These are phyloP conservation scores for Ophiosphaerella herpotricha DNA, from an alignment of 2,329 filamentous ascomycete species.

Conservation along the genomic window DNA sequence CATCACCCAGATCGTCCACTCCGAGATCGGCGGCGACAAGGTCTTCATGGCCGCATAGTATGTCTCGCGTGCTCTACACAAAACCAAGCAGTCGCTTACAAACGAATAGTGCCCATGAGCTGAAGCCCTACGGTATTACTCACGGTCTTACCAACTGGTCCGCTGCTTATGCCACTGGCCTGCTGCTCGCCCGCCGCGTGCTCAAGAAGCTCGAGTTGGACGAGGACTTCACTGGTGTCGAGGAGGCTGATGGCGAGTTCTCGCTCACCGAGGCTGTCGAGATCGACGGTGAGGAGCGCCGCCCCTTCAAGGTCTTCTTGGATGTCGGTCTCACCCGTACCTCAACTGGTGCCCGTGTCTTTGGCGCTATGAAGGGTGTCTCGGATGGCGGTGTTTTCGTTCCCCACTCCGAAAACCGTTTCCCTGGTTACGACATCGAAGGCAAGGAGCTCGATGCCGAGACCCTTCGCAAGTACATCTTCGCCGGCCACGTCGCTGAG, in stretches of 20 bases:
- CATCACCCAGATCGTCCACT: slow-evolving; percentile 94
- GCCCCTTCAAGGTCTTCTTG: slow-evolving; percentile 98
- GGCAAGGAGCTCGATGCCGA: slow-evolving; percentile 97
- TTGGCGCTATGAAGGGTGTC: slow-evolving; percentile 99
- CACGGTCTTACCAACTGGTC: slow-evolving; percentile 99
- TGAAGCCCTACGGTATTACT: slow-evolving; percentile 94
- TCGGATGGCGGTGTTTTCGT: slow-evolving; percentile 97
- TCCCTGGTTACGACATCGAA: slow-evolving; percentile 98
- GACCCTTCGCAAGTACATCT: slow-evolving; percentile 98
- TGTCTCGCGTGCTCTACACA: slow-evolving; percentile 3
- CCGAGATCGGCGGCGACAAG: slow-evolving; percentile 98
- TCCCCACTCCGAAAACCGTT: slow-evolving; percentile 99
- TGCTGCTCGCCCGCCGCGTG: slow-evolving; percentile 93
- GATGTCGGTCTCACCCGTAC: slow-evolving; percentile 97
- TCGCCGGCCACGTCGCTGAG: slow-evolving; percentile 96
- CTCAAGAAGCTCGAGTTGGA: slow-evolving; percentile 97
- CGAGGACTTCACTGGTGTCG: slow-evolving; percentile 90
- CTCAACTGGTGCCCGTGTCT: slow-evolving; percentile 97
- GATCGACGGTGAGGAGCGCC: slow-evolving; percentile 85
- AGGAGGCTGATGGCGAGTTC: slow-evolving; percentile 97
- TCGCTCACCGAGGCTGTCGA: slow-evolving; percentile 92
- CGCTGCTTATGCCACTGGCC: slow-evolving; percentile 93
- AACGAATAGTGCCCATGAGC: slow-evolving; percentile 74
- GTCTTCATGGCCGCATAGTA: slow-evolving; percentile 65
- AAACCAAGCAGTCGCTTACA: slow-evolving; percentile 9